Evolutionary conservation across 176 grass and related monocot genomes (phyloP).

Genomic region (Aegilops sharonensis): DNA sequence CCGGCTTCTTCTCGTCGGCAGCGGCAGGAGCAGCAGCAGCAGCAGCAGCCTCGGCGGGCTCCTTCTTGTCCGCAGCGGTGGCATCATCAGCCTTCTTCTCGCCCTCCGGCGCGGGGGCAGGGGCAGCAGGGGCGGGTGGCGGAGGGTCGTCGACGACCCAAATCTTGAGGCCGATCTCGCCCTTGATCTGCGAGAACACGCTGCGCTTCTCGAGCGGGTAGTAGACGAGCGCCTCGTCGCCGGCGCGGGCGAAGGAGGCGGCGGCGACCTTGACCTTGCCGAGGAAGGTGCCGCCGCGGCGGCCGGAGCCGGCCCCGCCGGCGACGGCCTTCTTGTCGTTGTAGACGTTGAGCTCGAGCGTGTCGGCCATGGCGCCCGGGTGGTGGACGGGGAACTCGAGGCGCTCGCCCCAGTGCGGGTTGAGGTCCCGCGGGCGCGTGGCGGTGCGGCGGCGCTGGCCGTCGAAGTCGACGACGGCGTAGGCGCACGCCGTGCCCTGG

Average conservation of each 20-base stretch:
- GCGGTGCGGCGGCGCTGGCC: slow-evolving; percentile 93
- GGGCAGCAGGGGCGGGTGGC: background rate
- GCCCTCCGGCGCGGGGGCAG: background rate
- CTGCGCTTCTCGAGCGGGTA: slow-evolving; percentile 97
- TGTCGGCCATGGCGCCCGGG: slow-evolving; percentile 58
- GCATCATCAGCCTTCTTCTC: background rate
- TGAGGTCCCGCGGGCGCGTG: slow-evolving; percentile 74
- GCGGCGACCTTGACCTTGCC: slow-evolving; percentile 91
- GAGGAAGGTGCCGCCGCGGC: slow-evolving; percentile 66
- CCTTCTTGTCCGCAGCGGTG: slow-evolving; percentile 18
- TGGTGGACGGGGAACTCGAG: slow-evolving; percentile 91
- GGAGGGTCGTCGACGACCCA: slow-evolving; percentile 75
- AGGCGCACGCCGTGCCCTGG: slow-evolving; percentile 90
- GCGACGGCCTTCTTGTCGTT: slow-evolving; percentile 84
- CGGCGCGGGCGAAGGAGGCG: slow-evolving; percentile 50
- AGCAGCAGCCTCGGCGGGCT: background rate
- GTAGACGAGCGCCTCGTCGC: slow-evolving; percentile 73
- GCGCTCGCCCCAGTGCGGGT: slow-evolving; percentile 84
- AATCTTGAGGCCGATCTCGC: slow-evolving; percentile 84
- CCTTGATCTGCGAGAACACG: slow-evolving; percentile 96
- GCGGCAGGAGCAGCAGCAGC: background rate
- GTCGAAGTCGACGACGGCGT: slow-evolving; percentile 97
- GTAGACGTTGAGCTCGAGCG: slow-evolving; percentile 94
- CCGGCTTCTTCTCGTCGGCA: slow-evolving; percentile 40
- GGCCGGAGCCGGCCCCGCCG: background rate